These are phyloP conservation scores for Melastoma malabathricum DNA, from an alignment of 345 rosid genomes.

Conservation along the genomic window DNA sequence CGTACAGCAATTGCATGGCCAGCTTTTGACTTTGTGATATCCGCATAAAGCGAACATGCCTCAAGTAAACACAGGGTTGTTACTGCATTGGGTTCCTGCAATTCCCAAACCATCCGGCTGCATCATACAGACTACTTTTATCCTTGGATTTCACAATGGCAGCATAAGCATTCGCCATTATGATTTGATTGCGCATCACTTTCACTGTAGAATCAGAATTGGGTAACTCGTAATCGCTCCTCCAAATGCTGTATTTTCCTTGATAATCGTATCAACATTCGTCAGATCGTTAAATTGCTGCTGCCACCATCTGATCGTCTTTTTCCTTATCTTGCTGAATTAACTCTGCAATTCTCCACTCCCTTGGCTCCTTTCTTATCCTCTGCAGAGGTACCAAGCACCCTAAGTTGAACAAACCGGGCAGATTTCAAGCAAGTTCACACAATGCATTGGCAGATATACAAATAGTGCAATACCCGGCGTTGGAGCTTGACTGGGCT, in stretches of 20 bases:
- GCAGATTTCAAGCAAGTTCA: too few species aligned
- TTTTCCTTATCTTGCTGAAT: slow-evolving; percentile 44
- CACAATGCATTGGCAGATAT: neutral
- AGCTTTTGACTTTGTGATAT: slow-evolving; percentile 42
- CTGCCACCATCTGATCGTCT: slow-evolving; percentile 39
- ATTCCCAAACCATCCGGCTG: slow-evolving; percentile 27
- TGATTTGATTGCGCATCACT: slow-evolving; percentile 93
- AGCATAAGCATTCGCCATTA: slow-evolving; percentile 92
- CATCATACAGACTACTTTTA: slow-evolving; percentile 35
- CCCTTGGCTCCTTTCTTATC: slow-evolving; percentile 50
- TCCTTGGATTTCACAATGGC: slow-evolving; percentile 67
- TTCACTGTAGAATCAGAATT: slow-evolving; percentile 74
- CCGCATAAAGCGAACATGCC: slow-evolving; percentile 52
- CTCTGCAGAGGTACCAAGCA: slow-evolving; percentile 22
- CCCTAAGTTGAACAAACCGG: too few species aligned
- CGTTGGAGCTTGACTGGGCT: slow-evolving; percentile 82
- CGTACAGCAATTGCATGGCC: slow-evolving; percentile 60
- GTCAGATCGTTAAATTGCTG: slow-evolving; percentile 49
- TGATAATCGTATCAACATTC: slow-evolving; percentile 36
- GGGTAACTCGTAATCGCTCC: slow-evolving; percentile 77
- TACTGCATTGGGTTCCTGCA: slow-evolving; percentile 26
- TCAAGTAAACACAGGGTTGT: slow-evolving; percentile 42
- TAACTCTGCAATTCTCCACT: slow-evolving; percentile 45
- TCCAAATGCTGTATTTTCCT: slow-evolving; percentile 84
- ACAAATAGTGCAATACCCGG: slow-evolving; percentile 37